A percentile compares a stretch with the other conserved stretches of the same genome.
These are phyloP conservation scores for Dichomitus squalens DNA, from an alignment of 1,284 basidiomycete species.

Conservation along the genomic window DNA sequence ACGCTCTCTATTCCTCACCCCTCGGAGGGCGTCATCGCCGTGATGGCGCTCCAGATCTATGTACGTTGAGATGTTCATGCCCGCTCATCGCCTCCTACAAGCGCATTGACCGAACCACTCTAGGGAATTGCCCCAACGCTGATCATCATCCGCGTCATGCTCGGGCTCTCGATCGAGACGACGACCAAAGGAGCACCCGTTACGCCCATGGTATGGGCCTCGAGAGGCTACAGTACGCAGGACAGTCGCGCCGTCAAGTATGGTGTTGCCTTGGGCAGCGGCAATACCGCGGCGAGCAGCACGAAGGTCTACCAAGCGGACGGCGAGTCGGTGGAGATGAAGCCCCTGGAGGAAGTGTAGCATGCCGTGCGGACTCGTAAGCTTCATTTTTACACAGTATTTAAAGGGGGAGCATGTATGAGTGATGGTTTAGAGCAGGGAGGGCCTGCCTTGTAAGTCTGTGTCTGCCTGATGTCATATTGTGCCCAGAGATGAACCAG, in stretches of 20 bases:
- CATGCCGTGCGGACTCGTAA: too few species aligned
- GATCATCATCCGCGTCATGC: constrained; percentile 22
- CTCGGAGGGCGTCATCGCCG: constrained; percentile 38
- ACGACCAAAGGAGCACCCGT: neutral
- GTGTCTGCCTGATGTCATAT: too few species aligned
- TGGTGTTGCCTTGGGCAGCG: too few species aligned
- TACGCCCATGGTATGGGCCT: too few species aligned
- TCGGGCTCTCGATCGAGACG: constrained; percentile 12
- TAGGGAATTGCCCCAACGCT: constrained; percentile 26
- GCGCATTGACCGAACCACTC: neutral
- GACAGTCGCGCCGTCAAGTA: too few species aligned
- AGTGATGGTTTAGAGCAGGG: too few species aligned
- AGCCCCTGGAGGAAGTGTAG: constrained; percentile 52
- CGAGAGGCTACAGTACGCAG: too few species aligned
- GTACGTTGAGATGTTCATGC: constrained; percentile 26
- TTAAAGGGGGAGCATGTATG: too few species aligned
- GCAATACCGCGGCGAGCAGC: too few species aligned
- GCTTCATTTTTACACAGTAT: too few species aligned
- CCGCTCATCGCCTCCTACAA: neutral
- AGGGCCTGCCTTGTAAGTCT: too few species aligned
- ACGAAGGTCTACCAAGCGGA: constrained; percentile 21
- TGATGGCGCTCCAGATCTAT: constrained; percentile 43
- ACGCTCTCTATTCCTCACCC: constrained; percentile 36
- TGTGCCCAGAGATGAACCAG: too few species aligned
- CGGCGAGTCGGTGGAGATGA: constrained; percentile 62